Evolutionary conservation across 2,329 filamentous ascomycete genomes (phyloP), one percentile per base, ranked within the genome.

Genomic region (Calonectria pauciramosa): DNA sequence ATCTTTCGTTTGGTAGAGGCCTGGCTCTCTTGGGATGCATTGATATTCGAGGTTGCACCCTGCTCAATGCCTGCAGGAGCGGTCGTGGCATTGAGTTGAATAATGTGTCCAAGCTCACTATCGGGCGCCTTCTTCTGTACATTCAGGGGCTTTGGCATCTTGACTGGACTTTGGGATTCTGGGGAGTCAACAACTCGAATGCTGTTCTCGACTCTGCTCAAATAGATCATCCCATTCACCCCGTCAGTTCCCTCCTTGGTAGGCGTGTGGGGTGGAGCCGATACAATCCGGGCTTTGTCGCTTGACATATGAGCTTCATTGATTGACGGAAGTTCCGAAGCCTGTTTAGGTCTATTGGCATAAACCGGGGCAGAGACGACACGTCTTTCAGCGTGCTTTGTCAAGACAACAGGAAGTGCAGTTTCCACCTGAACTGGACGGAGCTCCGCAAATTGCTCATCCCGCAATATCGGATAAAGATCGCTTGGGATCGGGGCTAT

Each of bases 151-250:
- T 83, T 82, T 0, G 87, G 86, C 2, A 82, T 79, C 36, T 83
- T 81, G 1, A 85, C 80, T 4, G 83, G 82, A 59, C 80, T 84
- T n/a, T 79, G 76, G 3, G 81, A 82, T 2, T 85, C 85, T 4
- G 89, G 87, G 4, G 90, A 90, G 72, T 88, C 83, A n/a, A 91
- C 90, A 7, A 91, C 82, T 8, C 90, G 88, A 78, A 91, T 91
- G 0, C 89, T 91, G 65, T 89, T 86, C 71, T 89, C 87, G 3
- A 86, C 86, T 38, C 83, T 85, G 64, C 86, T 85, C 10, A 91
- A 81, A 76, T 87, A 89, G 32, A 88, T 86, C 9, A 90, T 78
- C 16, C 84, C 85, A 18, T 79, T 82, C 51, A 82, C 82, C 68
- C 80, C 81, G n/a, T 86, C 86, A 54, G 76, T 76, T 18, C 76